Conservation (phyloP, 2,329 filamentous ascomycete species). For the Tolypocladium sp. region DNA sequence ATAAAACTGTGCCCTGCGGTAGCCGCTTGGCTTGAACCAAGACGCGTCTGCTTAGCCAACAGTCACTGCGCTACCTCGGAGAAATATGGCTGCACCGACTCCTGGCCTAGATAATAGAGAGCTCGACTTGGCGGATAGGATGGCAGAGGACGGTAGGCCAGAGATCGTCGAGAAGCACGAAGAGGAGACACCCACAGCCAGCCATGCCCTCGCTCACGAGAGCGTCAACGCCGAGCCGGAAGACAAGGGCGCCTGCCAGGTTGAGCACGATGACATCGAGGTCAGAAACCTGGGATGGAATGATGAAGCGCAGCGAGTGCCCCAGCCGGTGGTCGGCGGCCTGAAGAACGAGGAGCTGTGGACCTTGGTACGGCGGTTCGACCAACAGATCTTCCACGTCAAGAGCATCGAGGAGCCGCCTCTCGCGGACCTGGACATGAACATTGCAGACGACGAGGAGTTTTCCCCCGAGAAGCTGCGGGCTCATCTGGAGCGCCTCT, state of each 20-base stretch:
- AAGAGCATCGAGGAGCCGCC: slow-evolving; percentile 46
- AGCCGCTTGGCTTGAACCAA: neutral
- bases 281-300: slow-evolving; percentile 65
- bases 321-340: slow-evolving; percentile 54
- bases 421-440: slow-evolving; percentile 66
- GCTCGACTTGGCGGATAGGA: neutral
- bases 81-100: neutral
- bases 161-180: slow-evolving; percentile 5
- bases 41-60: neutral
- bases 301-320: slow-evolving; percentile 44
- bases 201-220: slow-evolving; percentile 26
- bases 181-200: slow-evolving; percentile 22
- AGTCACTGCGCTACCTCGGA: no score
- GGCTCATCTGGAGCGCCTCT: slow-evolving; percentile 68
- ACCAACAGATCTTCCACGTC: slow-evolving; percentile 62
- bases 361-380: slow-evolving; percentile 62
- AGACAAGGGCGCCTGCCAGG: slow-evolving; percentile 35
- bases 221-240: slow-evolving; percentile 17
- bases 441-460: slow-evolving; percentile 73
- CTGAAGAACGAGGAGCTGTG: slow-evolving; percentile 66
- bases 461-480: slow-evolving; percentile 79
- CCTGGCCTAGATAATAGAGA: neutral
- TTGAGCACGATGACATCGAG: slow-evolving; percentile 40
- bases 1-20: neutral
- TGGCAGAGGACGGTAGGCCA: neutral